These are phyloP conservation scores for Vigna reflexopilosa DNA, from an alignment of 306 rosid species.

Conservation along the genomic window DNA sequence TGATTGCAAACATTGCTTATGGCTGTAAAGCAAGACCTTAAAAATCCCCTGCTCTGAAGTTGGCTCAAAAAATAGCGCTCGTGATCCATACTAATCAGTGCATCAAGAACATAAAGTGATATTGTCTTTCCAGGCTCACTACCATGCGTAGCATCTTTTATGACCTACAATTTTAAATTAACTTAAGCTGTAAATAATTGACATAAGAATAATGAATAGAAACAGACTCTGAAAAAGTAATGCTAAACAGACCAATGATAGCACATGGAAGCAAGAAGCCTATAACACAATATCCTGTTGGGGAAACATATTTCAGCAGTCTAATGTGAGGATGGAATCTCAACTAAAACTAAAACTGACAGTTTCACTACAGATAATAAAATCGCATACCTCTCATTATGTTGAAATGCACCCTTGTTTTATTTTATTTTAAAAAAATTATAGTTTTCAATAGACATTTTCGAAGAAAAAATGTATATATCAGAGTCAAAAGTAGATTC, in stretches of 20 bases:
- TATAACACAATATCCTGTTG: background rate
- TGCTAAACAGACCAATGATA: constrained; percentile 20
- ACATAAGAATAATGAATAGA: constrained; percentile 16
- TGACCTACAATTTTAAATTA: constrained; percentile 61
- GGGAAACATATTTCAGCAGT: background rate
- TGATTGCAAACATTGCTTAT: constrained; percentile 80
- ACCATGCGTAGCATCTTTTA: constrained; percentile 92
- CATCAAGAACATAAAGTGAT: constrained; percentile 85
- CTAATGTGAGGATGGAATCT: constrained; percentile 11
- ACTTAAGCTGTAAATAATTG: constrained; percentile 36
- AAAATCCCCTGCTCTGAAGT: constrained; percentile 93
- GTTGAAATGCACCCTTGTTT: background rate
- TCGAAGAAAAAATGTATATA: background rate
- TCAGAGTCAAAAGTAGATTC: background rate
- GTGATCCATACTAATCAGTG: constrained; percentile 87
- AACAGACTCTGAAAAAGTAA: constrained; percentile 11
- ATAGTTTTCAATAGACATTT: background rate
- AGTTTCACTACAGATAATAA: background rate
- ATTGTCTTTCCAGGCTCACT: constrained; percentile 96
- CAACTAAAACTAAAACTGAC: background rate
- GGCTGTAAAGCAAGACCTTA: constrained; percentile 80
- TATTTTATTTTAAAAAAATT: background rate
- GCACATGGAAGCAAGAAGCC: constrained; percentile 25
- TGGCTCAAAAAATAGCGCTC: constrained; percentile 83
- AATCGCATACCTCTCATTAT: background rate